These are phyloP conservation scores for Ophiostoma perfectum DNA, from an alignment of 2,329 filamentous ascomycete species.

Conservation along the genomic window DNA sequence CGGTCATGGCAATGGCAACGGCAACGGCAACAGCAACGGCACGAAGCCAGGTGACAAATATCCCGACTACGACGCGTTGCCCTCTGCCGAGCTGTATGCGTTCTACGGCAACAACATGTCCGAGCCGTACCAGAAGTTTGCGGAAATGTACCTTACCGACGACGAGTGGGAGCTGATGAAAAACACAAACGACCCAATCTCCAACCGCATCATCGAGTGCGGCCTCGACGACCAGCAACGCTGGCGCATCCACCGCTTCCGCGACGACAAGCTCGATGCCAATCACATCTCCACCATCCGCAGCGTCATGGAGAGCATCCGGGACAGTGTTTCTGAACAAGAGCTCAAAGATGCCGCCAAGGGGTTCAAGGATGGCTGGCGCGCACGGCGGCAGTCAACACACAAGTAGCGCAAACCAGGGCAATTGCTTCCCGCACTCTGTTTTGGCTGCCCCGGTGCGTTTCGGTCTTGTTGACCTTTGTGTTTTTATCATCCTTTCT, in stretches of 20 bases:
- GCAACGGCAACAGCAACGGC: slow-evolving; percentile 49
- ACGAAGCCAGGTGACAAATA: slow-evolving; percentile 42
- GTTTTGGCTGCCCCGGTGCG: no score
- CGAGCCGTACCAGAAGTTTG: slow-evolving; percentile 57
- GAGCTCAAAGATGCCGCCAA: slow-evolving; percentile 68
- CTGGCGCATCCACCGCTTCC: slow-evolving; percentile 85
- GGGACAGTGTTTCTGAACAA: slow-evolving; percentile 74
- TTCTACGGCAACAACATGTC: slow-evolving; percentile 55
- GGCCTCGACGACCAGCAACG: slow-evolving; percentile 66
- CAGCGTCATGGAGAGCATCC: slow-evolving; percentile 85
- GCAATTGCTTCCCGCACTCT: background rate
- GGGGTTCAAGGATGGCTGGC: slow-evolving; percentile 75
- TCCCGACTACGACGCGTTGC: slow-evolving; percentile 73
- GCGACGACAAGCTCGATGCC: slow-evolving; percentile 86
- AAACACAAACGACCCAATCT: slow-evolving; percentile 63
- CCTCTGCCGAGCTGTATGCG: slow-evolving; percentile 65
- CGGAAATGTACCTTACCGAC: slow-evolving; percentile 61
- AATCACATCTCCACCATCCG: slow-evolving; percentile 82
- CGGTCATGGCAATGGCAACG: background rate
- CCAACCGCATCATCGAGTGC: slow-evolving; percentile 86
- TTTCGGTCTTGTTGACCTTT: background rate
- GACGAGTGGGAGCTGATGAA: slow-evolving; percentile 84
- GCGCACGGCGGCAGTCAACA: slow-evolving; percentile 45
- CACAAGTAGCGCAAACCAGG: background rate
- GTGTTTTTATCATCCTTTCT: background rate